Evolutionary conservation across 768 basidiomycete genomes (phyloP), one percentile per base, ranked within the genome.

Genomic region (Boletus rubescentipes): DNA sequence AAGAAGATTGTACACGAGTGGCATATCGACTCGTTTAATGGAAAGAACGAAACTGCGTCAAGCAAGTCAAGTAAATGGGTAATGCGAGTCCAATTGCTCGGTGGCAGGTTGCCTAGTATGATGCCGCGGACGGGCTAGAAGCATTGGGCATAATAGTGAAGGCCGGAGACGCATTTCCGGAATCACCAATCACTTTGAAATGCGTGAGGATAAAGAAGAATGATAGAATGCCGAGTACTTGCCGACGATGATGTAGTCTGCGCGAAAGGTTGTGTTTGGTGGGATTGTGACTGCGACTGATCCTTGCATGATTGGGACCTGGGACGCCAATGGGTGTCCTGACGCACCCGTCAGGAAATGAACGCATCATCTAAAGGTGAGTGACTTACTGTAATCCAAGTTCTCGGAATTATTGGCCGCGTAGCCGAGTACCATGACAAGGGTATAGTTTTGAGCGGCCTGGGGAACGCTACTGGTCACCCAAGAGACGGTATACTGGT

Each of bases 181-280:
- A 86, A 62, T 86, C 82, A 26, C 87, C 87, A 58, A 85, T 73
- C 38, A 87, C 87, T 88, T 52, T 49, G 14, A 40, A 41, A 44
- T 2, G 29, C 4, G 31, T 62, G 16, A 52, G 47, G 9, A 53
- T n/a, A 36, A 26, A 18, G 11, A 31, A 23, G 20, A 42, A 23
- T 8, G 5, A 39, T 9, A 3, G 30, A 21, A 18, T 14, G 6
- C 16, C 5, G 14, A 2, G 9, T 44, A 81, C 87, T 75, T 64
- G 88, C 87, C 62, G 54, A 80, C 84, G 63, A 90, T 69, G 50
- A 84, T 77, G 59, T 87, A 90, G 67, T 82, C 73, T 37, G 70
- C 55, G 32, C 77, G 63, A 9, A 72, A 62, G 3, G 54, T 29
- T 4, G 65, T 39, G 5, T 84, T 77, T 8, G 68, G 18, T 0